These are phyloP conservation scores for Lignosus rhinocerotis DNA, from an alignment of 1,284 basidiomycete species.

Conservation along the genomic window DNA sequence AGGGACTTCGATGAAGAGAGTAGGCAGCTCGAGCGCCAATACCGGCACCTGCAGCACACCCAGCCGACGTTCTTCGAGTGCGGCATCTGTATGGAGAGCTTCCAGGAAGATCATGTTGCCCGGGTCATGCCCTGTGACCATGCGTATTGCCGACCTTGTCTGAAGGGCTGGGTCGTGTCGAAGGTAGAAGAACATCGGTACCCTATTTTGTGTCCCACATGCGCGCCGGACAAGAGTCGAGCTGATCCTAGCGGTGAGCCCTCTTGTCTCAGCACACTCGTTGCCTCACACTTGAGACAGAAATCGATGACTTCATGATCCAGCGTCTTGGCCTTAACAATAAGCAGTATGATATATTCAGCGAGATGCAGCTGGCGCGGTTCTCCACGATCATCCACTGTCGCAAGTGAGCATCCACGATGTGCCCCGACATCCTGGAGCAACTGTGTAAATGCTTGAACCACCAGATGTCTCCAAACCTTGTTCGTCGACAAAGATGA, in stretches of 20 bases:
- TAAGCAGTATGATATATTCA: slow-evolving; percentile 46
- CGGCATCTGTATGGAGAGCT: slow-evolving; percentile 56
- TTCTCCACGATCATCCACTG: slow-evolving; percentile 57
- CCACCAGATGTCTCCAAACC: slow-evolving; percentile 43
- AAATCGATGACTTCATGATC: slow-evolving; percentile 41
- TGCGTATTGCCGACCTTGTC: slow-evolving; percentile 56
- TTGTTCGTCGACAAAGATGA: slow-evolving; percentile 52
- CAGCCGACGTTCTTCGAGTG: slow-evolving; percentile 48
- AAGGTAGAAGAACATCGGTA: slow-evolving; percentile 56
- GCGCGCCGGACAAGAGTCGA: slow-evolving; percentile 35
- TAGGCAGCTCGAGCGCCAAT: slow-evolving; percentile 37
- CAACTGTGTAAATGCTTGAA: too few species aligned
- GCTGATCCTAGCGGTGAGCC: slow-evolving; percentile 42
- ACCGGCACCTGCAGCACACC: slow-evolving; percentile 32
- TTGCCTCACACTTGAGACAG: slow-evolving; percentile 29
- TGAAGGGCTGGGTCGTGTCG: slow-evolving; percentile 43
- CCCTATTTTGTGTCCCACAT: slow-evolving; percentile 63
- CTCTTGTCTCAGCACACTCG: background rate
- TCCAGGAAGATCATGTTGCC: slow-evolving; percentile 47
- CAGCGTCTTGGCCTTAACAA: slow-evolving; percentile 52
- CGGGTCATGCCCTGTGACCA: slow-evolving; percentile 51
- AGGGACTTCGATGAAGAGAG: slow-evolving; percentile 49
- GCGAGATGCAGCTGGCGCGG: slow-evolving; percentile 53
- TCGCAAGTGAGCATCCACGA: slow-evolving; percentile 38
- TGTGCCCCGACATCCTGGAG: background rate